These are phyloP conservation scores for Hymenoscyphus fructigenus DNA, from an alignment of 2,329 filamentous ascomycete species.

Conservation along the genomic window DNA sequence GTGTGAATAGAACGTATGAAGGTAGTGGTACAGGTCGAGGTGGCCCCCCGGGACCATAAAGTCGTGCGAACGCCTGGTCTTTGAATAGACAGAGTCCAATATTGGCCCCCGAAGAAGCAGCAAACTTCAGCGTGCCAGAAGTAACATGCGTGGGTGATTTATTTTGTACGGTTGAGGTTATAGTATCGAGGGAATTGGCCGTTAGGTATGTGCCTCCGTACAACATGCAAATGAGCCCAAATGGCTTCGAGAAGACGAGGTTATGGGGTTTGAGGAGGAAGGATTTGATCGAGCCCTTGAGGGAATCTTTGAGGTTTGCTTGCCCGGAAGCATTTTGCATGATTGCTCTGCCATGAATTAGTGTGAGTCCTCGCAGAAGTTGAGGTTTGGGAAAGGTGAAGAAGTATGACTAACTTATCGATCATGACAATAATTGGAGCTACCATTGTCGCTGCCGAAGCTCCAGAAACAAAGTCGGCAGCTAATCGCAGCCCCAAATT, in stretches of 20 bases:
- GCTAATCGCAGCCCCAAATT: slow-evolving; percentile 66
- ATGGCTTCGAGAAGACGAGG: slow-evolving; percentile 64
- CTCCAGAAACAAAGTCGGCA: slow-evolving; percentile 68
- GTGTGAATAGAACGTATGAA: slow-evolving; percentile 75
- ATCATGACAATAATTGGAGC: slow-evolving; percentile 86
- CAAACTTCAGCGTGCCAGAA: slow-evolving; percentile 76
- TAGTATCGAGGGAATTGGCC: slow-evolving; percentile 83
- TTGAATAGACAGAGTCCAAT: slow-evolving; percentile 86
- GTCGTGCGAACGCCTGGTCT: slow-evolving; percentile 77
- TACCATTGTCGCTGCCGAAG: slow-evolving; percentile 70
- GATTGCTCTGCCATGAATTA: slow-evolving; percentile 56
- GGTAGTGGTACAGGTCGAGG: slow-evolving; percentile 62
- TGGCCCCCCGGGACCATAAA: slow-evolving; percentile 67
- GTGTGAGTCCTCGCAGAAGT: slow-evolving; percentile 1
- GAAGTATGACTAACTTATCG: slow-evolving; percentile 59
- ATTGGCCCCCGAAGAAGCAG: slow-evolving; percentile 77
- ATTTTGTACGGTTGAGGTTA: slow-evolving; percentile 61
- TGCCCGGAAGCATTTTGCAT: slow-evolving; percentile 80
- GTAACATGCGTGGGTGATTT: slow-evolving; percentile 63
- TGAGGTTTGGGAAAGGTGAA: slow-evolving; percentile 5
- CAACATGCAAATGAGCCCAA: slow-evolving; percentile 67
- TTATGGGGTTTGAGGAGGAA: slow-evolving; percentile 60
- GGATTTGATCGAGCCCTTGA: slow-evolving; percentile 56
- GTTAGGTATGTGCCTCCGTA: slow-evolving; percentile 90
- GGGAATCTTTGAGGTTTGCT: slow-evolving; percentile 56